Percentiles rank a stretch among this genome's conserved stretches.
phyloP scores from a whole-genome alignment of 2,329 filamentous ascomycete genomes.

The Arachnomyces sp. region DNA sequence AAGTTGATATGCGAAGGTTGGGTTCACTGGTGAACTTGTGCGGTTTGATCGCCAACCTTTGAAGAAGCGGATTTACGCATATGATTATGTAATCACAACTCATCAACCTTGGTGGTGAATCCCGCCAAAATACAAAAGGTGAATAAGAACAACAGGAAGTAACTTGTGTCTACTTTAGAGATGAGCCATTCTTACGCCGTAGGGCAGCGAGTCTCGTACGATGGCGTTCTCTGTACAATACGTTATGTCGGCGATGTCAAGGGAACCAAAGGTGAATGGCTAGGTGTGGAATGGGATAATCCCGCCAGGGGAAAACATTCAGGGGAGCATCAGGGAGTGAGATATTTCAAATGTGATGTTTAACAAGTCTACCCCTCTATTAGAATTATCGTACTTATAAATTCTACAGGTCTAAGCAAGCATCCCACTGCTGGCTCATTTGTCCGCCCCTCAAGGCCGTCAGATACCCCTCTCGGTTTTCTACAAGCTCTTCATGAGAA shows the following conservation, averaged over 20 bases:
- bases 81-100: not conserved
- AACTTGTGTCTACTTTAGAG: slow-evolving; percentile 10
- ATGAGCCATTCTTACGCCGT: slow-evolving; percentile 37
- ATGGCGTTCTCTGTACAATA: slow-evolving; percentile 70
- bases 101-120: slow-evolving; percentile 1
- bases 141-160: too few species aligned
- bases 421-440: slow-evolving; percentile 74
- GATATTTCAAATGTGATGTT: slow-evolving; percentile 70
- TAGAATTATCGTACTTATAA: slow-evolving; percentile 10
- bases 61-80: slow-evolving; percentile 6
- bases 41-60: slow-evolving; percentile 7
- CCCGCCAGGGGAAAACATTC: slow-evolving; percentile 78
- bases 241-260: slow-evolving; percentile 71
- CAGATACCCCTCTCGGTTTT: slow-evolving; percentile 63
- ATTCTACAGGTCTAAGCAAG: slow-evolving; percentile 47
- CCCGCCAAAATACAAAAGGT: slow-evolving; percentile 1
- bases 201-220: slow-evolving; percentile 73
- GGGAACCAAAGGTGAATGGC: slow-evolving; percentile 70
- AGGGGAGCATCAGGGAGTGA: slow-evolving; percentile 67
- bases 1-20: slow-evolving; percentile 1
- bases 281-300: slow-evolving; percentile 97
- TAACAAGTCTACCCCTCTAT: not conserved
- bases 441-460: slow-evolving; percentile 64
- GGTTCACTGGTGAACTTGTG: slow-evolving; percentile 10
- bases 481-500: slow-evolving; percentile 72